phyloP scores from a whole-genome alignment of 2,329 filamentous ascomycete species.

The Pseudomassariella vexata region DNA sequence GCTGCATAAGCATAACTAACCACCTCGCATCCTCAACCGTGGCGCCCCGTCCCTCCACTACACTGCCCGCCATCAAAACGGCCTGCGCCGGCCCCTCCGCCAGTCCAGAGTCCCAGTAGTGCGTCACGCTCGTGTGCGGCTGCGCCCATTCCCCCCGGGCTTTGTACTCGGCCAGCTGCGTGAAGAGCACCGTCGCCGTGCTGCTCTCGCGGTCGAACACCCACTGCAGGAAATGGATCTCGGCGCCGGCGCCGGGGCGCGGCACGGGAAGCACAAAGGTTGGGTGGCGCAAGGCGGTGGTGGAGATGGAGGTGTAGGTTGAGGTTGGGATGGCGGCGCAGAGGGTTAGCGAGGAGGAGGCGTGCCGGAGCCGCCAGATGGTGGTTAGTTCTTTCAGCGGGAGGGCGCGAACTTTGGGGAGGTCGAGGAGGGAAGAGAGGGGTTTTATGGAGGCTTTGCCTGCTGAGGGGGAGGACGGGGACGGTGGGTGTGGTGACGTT shows the following conservation, averaged over 20 bases:
- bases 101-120: conserved; percentile 68
- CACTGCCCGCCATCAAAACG: conserved; percentile 79
- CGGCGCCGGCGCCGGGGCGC: conserved; percentile 62
- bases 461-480: conserved; percentile 10
- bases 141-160: conserved; percentile 80
- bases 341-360: conserved; percentile 65
- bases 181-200: conserved; percentile 80
- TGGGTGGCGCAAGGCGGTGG: conserved; percentile 67
- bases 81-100: conserved; percentile 66
- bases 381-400: conserved; percentile 77
- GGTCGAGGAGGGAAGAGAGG: conserved; percentile 59
- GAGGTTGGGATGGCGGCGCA: conserved; percentile 73
- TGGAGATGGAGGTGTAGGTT: conserved; percentile 69
- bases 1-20: conserved; percentile 87
- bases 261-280: conserved; percentile 89
- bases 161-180: conserved; percentile 90
- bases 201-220: conserved; percentile 66
- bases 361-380: conserved; percentile 87
- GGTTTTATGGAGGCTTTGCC: conserved; percentile 32
- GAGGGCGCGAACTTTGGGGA: conserved; percentile 68
- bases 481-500: conserved; percentile 19
- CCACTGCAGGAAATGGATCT: conserved; percentile 97
- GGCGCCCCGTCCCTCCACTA: conserved; percentile 71
- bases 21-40: conserved; percentile 78
- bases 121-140: conserved; percentile 90